A percentile compares a stretch with the other conserved stretches of the same genome.
phyloP scores from a whole-genome alignment of 257 asterid genomes.

The Jaltomata sinuosa region DNA sequence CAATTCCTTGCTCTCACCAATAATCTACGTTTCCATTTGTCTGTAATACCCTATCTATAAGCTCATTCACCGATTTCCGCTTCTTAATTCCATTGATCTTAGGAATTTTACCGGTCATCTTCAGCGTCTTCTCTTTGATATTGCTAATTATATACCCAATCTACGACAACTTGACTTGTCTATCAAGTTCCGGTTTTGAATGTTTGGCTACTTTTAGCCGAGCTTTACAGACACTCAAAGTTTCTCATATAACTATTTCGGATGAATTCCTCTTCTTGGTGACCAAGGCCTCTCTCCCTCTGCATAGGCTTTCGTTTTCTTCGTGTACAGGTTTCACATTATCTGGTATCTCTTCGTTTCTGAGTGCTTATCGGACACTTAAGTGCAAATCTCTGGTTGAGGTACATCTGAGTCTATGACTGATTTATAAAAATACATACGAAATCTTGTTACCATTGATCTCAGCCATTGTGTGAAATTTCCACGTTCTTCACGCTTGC shows the following conservation, averaged over 20 bases:
- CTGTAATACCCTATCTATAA: not conserved
- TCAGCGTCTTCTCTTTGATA: not conserved
- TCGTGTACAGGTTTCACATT: not conserved
- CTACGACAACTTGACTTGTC: not conserved
- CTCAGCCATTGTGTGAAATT: not conserved
- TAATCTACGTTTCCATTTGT: not conserved
- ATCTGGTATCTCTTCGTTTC: not conserved
- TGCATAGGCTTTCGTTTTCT: not conserved
- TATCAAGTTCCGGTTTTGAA: not conserved
- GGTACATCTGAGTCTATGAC: not conserved
- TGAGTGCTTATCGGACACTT: not conserved
- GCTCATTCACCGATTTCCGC: not conserved
- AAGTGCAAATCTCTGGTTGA: not conserved
- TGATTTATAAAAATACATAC: not conserved
- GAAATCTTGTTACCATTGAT: not conserved
- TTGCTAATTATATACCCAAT: not conserved
- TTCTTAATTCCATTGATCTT: constrained; percentile 2
- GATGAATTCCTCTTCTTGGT: not conserved
- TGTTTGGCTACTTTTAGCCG: not conserved
- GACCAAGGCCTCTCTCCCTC: not conserved
- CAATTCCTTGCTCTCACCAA: constrained; percentile 8
- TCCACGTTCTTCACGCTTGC: not conserved
- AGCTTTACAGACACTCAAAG: not conserved
- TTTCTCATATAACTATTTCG: not conserved
- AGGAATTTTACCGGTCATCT: not conserved